Evolutionary conservation across 495 filamentous ascomycete species (phyloP).

Genomic region (Talaromyces proteolyticus): DNA sequence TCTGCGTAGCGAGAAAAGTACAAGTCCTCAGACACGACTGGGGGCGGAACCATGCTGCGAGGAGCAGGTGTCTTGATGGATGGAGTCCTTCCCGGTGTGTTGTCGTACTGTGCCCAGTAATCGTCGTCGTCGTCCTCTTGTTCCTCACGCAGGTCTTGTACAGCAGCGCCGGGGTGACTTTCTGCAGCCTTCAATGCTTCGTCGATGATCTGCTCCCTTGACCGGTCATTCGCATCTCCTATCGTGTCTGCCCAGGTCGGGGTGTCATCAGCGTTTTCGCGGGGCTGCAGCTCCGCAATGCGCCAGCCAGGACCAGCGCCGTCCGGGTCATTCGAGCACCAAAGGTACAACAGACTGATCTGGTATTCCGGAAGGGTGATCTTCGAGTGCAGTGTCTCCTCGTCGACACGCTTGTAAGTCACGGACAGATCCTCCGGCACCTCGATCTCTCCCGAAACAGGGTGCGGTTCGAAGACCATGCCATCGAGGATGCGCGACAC

Average conservation of each 20-base stretch:
- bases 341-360: slow-evolving; percentile 55
- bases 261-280: slow-evolving; percentile 37
- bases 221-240: slow-evolving; percentile 42
- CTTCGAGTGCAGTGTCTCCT: slow-evolving; percentile 76
- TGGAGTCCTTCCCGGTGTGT: slow-evolving; percentile 73
- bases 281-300: slow-evolving; percentile 69
- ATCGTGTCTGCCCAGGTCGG: slow-evolving; percentile 46
- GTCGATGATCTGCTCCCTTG: slow-evolving; percentile 27
- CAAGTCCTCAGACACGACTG: slow-evolving; percentile 24
- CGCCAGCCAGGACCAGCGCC: slow-evolving; percentile 72
- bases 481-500: slow-evolving; percentile 60
- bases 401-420: slow-evolving; percentile 69
- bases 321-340: slow-evolving; percentile 63
- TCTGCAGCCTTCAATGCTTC: slow-evolving; percentile 29
- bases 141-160: slow-evolving; percentile 22
- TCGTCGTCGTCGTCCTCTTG: slow-evolving; percentile 70
- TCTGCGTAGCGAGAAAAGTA: slow-evolving; percentile 86
- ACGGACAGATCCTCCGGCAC: slow-evolving; percentile 56
- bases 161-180: slow-evolving; percentile 15
- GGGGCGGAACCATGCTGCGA: slow-evolving; percentile 23
- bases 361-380: slow-evolving; percentile 49
- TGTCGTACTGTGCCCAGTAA: slow-evolving; percentile 94
- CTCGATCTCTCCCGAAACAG: slow-evolving; percentile 89
- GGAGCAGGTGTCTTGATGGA: slow-evolving; percentile 59
- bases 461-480: slow-evolving; percentile 77